A percentile compares a stretch with the other conserved stretches of the same genome.
phyloP scores from a whole-genome alignment of 202 grass and related monocot species.

The Panicum hallii region DNA sequence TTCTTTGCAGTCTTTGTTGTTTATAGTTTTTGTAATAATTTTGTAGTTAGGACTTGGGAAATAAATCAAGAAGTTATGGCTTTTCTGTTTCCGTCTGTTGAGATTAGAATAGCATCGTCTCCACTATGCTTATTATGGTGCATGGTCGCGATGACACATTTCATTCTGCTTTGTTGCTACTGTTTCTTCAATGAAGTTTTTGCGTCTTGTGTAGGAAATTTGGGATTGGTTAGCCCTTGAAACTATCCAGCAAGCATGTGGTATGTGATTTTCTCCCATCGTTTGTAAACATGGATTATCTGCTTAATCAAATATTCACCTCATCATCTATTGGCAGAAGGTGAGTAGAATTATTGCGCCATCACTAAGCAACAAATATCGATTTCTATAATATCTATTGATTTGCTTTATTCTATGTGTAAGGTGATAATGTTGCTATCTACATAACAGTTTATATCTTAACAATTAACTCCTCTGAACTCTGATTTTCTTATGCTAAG shows the following conservation, averaged over 20 bases:
- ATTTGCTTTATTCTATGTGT: slow-evolving; percentile 23
- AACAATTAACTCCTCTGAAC: slow-evolving; percentile 14
- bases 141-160: background rate
- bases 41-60: slow-evolving; percentile 1
- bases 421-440: slow-evolving; percentile 22
- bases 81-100: background rate
- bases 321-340: slow-evolving; percentile 66
- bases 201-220: slow-evolving; percentile 59
- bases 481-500: slow-evolving; percentile 8
- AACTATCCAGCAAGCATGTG: slow-evolving; percentile 92
- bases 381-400: background rate
- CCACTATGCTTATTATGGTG: slow-evolving; percentile 12
- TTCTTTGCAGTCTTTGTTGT: background rate
- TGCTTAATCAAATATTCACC: slow-evolving; percentile 5
- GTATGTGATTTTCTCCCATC: slow-evolving; percentile 57
- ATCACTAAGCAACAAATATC: slow-evolving; percentile 25
- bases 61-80: background rate
- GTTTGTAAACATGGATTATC: background rate
- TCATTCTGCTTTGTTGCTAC: slow-evolving; percentile 15
- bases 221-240: slow-evolving; percentile 94
- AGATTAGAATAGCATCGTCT: background rate
- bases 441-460: background rate
- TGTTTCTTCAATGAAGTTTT: slow-evolving; percentile 30
- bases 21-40: background rate
- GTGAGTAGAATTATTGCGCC: slow-evolving; percentile 42